phyloP scores from a whole-genome alignment of 2,329 filamentous ascomycete genomes.

The Cladophialophora yegresii region DNA sequence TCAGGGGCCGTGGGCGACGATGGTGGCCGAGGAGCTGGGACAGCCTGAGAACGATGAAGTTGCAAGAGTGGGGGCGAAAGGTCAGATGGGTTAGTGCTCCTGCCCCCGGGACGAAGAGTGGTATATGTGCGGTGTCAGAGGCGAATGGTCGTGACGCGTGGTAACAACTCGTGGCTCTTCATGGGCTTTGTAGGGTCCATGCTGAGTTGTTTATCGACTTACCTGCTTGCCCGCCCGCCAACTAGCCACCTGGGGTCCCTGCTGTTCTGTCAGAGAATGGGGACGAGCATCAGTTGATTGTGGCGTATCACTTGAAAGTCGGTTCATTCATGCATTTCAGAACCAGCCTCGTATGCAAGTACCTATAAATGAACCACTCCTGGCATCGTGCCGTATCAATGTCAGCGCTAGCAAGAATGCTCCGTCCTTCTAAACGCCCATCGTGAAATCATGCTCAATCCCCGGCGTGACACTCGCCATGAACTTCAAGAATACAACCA shows the following conservation, averaged over 20 bases:
- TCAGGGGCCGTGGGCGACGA: background rate
- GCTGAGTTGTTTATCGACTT: too few species aligned
- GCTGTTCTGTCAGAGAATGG: background rate
- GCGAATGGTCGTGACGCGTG: too few species aligned
- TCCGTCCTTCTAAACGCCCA: conserved; percentile 68
- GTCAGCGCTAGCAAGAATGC: background rate
- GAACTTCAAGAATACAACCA: conserved; percentile 62
- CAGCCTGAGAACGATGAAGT: background rate
- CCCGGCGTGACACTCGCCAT: conserved; percentile 90
- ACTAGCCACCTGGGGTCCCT: too few species aligned
- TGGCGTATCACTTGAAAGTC: background rate
- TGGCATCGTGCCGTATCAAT: background rate
- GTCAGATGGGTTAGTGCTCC: background rate
- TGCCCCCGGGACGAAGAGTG: too few species aligned
- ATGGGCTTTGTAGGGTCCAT: too few species aligned
- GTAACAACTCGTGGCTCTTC: too few species aligned
- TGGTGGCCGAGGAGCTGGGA: background rate
- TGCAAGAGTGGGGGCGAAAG: background rate
- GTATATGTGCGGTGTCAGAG: background rate
- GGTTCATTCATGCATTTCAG: background rate
- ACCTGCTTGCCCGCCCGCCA: too few species aligned
- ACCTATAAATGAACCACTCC: background rate
- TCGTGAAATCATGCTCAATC: conserved; percentile 97
- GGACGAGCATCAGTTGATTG: background rate
- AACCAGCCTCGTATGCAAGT: background rate